A percentile compares a stretch with the other conserved stretches of the same genome.
phyloP scores from a whole-genome alignment of 176 grass and related monocot species.

The Luzula sylvatica region DNA sequence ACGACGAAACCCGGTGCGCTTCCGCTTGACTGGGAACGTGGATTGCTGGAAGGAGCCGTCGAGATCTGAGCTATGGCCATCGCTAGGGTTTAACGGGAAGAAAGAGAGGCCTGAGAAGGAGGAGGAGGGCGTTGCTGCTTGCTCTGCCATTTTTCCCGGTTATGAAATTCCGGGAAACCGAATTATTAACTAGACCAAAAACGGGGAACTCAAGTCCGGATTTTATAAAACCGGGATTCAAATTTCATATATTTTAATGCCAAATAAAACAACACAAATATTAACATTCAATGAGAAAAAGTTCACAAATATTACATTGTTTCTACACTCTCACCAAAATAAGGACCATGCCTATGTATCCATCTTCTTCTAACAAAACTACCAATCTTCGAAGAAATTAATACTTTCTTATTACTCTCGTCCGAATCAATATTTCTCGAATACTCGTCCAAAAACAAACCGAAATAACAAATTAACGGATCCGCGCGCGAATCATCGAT shows the following conservation, averaged over 20 bases:
- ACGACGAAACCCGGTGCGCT: constrained; percentile 91
- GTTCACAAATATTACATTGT: constrained; percentile 25
- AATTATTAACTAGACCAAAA: too few relatives aligned
- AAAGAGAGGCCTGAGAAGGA: constrained; percentile 17
- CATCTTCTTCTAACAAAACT: constrained; percentile 18
- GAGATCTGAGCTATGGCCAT: constrained; percentile 10
- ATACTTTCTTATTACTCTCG: constrained; percentile 8
- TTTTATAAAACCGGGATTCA: too few relatives aligned
- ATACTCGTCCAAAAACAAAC: constrained; percentile 57
- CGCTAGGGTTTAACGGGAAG: constrained; percentile 29
- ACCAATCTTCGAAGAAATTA: constrained; percentile 14
- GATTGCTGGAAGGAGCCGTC: constrained; percentile 28
- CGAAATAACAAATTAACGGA: constrained; percentile 68
- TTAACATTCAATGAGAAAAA: neutral
- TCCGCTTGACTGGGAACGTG: constrained; percentile 58
- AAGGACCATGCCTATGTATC: constrained; percentile 3
- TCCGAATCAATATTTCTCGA: constrained; percentile 22
- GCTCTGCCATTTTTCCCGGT: constrained; percentile 45
- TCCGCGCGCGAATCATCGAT: constrained; percentile 39
- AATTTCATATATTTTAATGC: too few relatives aligned
- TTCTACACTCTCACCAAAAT: constrained; percentile 16
- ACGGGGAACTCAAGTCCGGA: too few relatives aligned
- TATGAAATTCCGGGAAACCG: neutral
- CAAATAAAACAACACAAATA: too few relatives aligned
- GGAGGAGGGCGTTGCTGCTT: constrained; percentile 22